Evolutionary conservation across 192 early-diverging fungal genomes (phyloP).

Genomic region (Backusella parvicylindrica): DNA sequence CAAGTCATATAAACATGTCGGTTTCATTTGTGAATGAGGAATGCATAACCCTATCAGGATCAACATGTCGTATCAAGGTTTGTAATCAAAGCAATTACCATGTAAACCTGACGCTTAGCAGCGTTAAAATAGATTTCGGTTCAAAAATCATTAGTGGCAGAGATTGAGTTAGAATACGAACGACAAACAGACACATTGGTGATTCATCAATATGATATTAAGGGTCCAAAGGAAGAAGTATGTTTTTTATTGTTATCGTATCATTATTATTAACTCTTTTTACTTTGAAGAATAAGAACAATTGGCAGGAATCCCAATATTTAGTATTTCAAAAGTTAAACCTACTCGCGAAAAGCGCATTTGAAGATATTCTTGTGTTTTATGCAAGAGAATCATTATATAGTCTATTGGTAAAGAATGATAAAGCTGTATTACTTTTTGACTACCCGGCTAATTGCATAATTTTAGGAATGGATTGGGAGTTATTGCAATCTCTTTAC

Average conservation of each 20-base stretch:
- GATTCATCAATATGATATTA: constrained; percentile 14
- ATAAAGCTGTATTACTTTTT: neutral
- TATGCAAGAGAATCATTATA: constrained; percentile 27
- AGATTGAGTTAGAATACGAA: constrained; percentile 15
- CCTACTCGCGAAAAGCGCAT: constrained; percentile 32
- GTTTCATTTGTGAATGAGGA: neutral
- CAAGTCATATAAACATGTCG: neutral
- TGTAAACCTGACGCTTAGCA: neutral
- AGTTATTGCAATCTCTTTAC: constrained; percentile 35
- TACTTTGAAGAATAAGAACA: neutral
- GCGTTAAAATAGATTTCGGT: neutral
- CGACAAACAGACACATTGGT: neutral
- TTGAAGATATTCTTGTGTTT: constrained; percentile 29
- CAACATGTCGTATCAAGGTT: constrained; percentile 15
- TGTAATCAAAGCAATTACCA: neutral
- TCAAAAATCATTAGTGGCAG: constrained; percentile 8
- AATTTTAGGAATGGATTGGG: constrained; percentile 38
- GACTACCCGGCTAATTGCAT: neutral
- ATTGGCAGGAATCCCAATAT: constrained; percentile 39
- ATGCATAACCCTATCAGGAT: constrained; percentile 2
- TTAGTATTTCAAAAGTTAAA: constrained; percentile 41
- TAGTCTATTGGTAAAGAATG: constrained; percentile 29
- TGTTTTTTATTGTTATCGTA: neutral
- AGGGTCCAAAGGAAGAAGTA: constrained; percentile 17
- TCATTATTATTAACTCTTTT: neutral